A percentile compares a stretch with the other conserved stretches of the same genome.
phyloP scores from a whole-genome alignment of 2,329 filamentous ascomycete species.

The Colletotrichum cereale region DNA sequence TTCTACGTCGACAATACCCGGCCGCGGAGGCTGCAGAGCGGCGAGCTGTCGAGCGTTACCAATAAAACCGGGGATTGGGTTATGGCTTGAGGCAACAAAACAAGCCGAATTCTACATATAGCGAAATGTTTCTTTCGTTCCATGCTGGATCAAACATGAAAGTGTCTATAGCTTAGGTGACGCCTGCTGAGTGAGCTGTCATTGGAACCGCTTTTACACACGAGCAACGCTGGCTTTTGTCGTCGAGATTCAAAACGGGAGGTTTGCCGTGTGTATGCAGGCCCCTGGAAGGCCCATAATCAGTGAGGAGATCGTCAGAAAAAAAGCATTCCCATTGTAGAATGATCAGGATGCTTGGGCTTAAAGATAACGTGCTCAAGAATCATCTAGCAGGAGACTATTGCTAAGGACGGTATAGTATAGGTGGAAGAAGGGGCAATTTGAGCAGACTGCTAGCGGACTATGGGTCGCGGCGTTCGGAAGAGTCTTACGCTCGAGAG shows the following conservation, averaged over 20 bases:
- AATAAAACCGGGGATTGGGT: neutral
- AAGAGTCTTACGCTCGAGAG: neutral
- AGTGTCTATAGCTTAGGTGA: neutral
- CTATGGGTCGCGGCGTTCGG: too few relatives aligned
- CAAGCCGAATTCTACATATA: neutral
- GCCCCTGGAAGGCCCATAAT: too few relatives aligned
- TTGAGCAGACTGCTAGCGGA: neutral
- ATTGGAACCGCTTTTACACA: neutral
- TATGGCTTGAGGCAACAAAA: neutral
- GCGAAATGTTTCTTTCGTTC: neutral
- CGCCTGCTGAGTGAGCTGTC: neutral
- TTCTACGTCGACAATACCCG: neutral
- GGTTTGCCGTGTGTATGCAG: neutral
- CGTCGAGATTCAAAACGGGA: neutral
- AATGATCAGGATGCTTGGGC: neutral
- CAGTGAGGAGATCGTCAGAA: neutral
- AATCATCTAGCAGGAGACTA: neutral
- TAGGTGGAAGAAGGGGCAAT: neutral
- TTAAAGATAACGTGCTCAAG: neutral
- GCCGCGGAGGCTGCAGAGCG: neutral
- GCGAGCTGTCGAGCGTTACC: neutral
- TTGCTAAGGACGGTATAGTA: neutral
- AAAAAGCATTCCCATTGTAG: neutral
- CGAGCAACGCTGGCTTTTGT: neutral
- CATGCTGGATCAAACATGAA: neutral